Evolutionary conservation across 768 basidiomycete species (phyloP), one percentile per base, ranked within the genome.

Genomic region (Xerocomus brunneocitrinus): DNA sequence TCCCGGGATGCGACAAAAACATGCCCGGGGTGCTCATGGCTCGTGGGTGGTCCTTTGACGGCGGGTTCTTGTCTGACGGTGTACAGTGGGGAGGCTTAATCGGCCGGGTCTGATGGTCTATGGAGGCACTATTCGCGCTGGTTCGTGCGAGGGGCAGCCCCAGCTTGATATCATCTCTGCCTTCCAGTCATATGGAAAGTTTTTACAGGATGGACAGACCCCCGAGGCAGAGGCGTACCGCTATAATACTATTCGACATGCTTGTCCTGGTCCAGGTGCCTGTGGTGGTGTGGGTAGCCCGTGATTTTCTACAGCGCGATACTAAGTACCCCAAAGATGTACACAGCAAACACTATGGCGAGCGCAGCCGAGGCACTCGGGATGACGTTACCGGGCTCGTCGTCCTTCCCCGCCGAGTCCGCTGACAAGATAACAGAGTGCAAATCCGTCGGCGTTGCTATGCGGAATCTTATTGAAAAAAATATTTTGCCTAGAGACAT

Each of bases 21-120:
- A 98, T 99, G 95, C 97, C 97, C n/a, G 97, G 97, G 56, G 95
- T 97, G 35, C 77, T 98, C 62, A 99, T 99, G 81, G 97, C 93
- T 45, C 82, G 91, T 92, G 63, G 73, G 89, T 82, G 27, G 12
- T 47, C 49, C 47, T 22, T 47, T 30, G 1, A 27, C 16, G n/a
- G 16, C 30, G 14, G 8, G 1, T 32, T 39, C 34, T 4, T 13
- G 32, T 58, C 58, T 66, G 4, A 69, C 40, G 6, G 16, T 43
- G 27, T 36, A 40, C 60, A 93, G 91, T 99, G 49, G 97, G 95
- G 47, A 82, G 97, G 39, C 76, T 99, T 54, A 98, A 99, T 74
- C 84, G 97, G 39, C 97, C 97, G 16, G 91, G 95, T 57, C 61
- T 98, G 49, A 99, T 99, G 97, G 85, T 99, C 5, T 99, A 98